These are phyloP conservation scores for Boeremia lycopersici DNA, from an alignment of 2,329 filamentous ascomycete species.

Conservation along the genomic window DNA sequence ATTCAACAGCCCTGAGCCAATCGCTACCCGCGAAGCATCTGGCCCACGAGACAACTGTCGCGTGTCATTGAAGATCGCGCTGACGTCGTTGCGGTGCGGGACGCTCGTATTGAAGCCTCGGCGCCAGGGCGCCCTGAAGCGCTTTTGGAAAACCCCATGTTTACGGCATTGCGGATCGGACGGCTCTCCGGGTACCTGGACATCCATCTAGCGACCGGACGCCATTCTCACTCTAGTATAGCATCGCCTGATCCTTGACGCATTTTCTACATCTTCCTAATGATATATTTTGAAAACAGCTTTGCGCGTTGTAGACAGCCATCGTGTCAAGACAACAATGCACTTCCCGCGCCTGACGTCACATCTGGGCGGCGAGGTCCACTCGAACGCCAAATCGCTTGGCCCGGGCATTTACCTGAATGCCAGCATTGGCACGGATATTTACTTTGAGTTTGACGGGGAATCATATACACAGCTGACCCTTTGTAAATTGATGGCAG, in stretches of 20 bases:
- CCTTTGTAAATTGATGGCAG: neutral
- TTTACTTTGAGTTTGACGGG: neutral
- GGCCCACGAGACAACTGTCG: neutral
- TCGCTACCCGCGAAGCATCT: no score
- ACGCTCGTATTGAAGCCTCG: constrained; percentile 7
- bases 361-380: constrained; percentile 3
- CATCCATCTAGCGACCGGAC: constrained; percentile 8
- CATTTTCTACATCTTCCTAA: neutral
- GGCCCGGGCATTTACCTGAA: constrained; percentile 12
- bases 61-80: neutral
- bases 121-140: constrained; percentile 13
- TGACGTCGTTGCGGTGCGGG: constrained; percentile 10
- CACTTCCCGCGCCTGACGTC: constrained; percentile 12
- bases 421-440: constrained; percentile 10
- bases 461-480: neutral
- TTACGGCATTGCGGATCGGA: constrained; percentile 10
- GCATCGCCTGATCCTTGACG: constrained; percentile 2
- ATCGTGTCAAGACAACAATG: neutral
- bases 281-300: neutral
- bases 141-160: constrained; percentile 3
- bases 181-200: constrained; percentile 13
- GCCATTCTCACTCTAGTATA: constrained; percentile 11
- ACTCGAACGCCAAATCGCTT: constrained; percentile 16
- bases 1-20: neutral
- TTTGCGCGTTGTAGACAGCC: neutral